Evolutionary conservation across 2,329 filamentous ascomycete species (phyloP).

Genomic region (Cladosporium sp.): DNA sequence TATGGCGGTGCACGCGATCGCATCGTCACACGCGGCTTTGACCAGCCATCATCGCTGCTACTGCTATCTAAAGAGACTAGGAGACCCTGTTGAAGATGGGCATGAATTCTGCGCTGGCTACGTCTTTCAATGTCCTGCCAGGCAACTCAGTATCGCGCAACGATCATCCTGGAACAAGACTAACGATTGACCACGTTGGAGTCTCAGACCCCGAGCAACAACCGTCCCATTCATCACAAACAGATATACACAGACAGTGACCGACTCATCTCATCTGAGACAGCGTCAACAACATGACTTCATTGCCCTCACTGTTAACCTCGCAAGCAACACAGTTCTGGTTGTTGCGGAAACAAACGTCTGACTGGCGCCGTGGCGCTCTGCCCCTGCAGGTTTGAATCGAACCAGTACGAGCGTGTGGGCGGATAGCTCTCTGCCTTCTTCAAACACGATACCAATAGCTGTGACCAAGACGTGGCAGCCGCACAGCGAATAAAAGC

Average conservation of each 20-base stretch:
- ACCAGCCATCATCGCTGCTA: slow-evolving; percentile 15
- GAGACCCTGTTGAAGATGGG: not conserved
- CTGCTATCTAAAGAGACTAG: not conserved
- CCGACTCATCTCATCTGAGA: not conserved
- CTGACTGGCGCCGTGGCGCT: not conserved
- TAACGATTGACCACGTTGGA: not conserved
- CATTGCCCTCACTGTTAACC: not conserved
- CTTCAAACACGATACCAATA: not conserved
- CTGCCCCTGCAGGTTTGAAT: slow-evolving; percentile 11
- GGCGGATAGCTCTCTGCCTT: not conserved
- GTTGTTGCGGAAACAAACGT: slow-evolving; percentile 17
- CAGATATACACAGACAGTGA: not conserved
- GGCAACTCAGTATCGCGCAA: not conserved
- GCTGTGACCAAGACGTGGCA: not conserved
- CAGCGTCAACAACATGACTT: slow-evolving; percentile 3
- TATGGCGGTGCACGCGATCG: slow-evolving; percentile 8
- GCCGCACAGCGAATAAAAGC: not conserved
- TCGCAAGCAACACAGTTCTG: not conserved
- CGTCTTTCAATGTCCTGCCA: not conserved
- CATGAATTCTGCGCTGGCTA: not conserved
- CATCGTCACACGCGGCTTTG: not conserved
- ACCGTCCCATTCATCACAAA: slow-evolving; percentile 16
- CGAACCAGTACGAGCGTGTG: not conserved
- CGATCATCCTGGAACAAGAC: slow-evolving; percentile 2
- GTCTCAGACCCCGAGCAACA: slow-evolving; percentile 12